Conservation (phyloP, 139 green algal genomes). For the Chlamydomonas sphaeroides region DNA sequence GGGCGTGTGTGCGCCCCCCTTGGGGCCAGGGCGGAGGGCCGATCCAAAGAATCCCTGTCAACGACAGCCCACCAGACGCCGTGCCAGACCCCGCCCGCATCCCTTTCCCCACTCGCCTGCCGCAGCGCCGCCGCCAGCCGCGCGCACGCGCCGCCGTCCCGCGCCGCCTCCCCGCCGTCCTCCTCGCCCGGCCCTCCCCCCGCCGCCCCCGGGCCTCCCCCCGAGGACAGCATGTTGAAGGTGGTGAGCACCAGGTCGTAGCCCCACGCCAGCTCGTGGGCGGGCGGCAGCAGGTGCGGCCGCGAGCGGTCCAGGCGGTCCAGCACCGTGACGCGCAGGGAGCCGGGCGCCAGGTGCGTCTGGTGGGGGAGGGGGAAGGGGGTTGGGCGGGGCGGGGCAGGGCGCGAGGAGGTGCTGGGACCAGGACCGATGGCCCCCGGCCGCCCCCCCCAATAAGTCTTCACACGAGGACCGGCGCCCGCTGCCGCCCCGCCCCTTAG, state of each 20-base stretch:
- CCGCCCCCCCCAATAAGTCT: too few species aligned
- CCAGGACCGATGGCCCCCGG: too few species aligned
- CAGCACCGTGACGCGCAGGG: constrained; percentile 70
- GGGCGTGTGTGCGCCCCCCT: too few species aligned
- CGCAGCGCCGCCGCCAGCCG: neutral
- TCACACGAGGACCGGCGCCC: too few species aligned
- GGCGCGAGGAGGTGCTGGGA: neutral
- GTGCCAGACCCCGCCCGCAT: too few species aligned
- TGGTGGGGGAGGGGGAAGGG: constrained; percentile 30
- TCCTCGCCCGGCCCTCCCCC: neutral
- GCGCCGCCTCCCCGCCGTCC: too few species aligned
- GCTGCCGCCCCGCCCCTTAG: too few species aligned
- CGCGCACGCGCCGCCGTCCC: too few species aligned
- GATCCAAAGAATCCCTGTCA: too few species aligned
- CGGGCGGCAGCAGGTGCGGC: neutral
- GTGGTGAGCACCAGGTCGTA: constrained; percentile 82
- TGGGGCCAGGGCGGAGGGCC: too few species aligned
- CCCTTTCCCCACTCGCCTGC: neutral
- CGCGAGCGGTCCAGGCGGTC: neutral
- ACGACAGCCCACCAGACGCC: too few species aligned
- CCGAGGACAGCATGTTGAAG: constrained; percentile 65
- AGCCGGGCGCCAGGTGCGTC: constrained; percentile 65
- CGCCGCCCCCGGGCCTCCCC: neutral
- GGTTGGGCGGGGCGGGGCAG: neutral
- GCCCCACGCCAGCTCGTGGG: constrained; percentile 84